These are phyloP conservation scores for Tricholoma hemisulphureum DNA, from an alignment of 768 basidiomycete genomes.

Conservation along the genomic window DNA sequence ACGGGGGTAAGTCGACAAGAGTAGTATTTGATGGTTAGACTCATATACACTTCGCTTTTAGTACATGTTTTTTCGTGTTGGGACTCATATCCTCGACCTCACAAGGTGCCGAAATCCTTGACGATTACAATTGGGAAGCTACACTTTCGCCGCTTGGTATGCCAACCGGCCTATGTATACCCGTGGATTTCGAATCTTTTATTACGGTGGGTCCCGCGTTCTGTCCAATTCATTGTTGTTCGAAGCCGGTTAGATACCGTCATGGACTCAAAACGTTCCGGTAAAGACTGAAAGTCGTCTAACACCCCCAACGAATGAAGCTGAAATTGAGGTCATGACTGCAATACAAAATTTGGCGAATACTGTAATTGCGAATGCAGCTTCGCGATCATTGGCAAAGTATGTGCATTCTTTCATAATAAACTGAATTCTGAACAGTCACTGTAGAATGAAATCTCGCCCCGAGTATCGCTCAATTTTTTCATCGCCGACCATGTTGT, in stretches of 20 bases:
- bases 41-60: constrained; percentile 27
- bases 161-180: constrained; percentile 90
- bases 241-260: constrained; percentile 56
- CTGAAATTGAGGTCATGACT: constrained; percentile 81
- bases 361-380: constrained; percentile 92
- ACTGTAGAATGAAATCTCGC: constrained; percentile 68
- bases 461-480: constrained; percentile 76
- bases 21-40: constrained; percentile 1
- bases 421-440: constrained; percentile 1
- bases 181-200: constrained; percentile 79
- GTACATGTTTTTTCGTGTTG: constrained; percentile 95
- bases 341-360: constrained; percentile 94
- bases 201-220: constrained; percentile 55
- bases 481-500: constrained; percentile 74
- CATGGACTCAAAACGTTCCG: constrained; percentile 51
- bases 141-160: constrained; percentile 81
- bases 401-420: constrained; percentile 32
- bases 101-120: constrained; percentile 89
- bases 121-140: constrained; percentile 92
- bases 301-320: constrained; percentile 60
- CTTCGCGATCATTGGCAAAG: constrained; percentile 87
- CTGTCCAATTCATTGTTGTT: neutral
- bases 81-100: constrained; percentile 89
- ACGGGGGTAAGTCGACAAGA: constrained; percentile 64
- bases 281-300: constrained; percentile 47